Base-by-base conservation (phyloP, 805 yeast genomes). In the Pichia occidentalis region DNA sequence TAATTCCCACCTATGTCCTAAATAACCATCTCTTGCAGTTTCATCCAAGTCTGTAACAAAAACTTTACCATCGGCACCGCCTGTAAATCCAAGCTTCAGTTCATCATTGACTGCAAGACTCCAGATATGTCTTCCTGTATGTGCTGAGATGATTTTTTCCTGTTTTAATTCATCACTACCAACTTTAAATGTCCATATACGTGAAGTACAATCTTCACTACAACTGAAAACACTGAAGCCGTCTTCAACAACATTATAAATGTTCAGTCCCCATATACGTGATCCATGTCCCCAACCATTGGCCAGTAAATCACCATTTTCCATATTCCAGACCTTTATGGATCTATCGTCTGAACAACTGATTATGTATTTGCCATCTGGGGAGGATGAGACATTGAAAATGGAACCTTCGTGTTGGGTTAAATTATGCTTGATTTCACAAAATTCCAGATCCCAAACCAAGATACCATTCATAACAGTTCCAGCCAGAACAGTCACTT, bases 271-370 rank as follows among this genome's bases (percentile, higher is more conserved):
- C 98, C 98, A 92, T 28, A 92, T 88, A 54, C 98, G 73, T 0
- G 97, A 90, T 1, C 83, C 80, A 55, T 92, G 98, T 11, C 97
- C 98, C 97, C 97, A 92, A 0, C 95, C 97, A 20, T 78, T 73
- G 1, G 90, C 82, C 27, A 83, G 48, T 24, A 77, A 59, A 9
- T 60, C 49, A 1, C 94, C 90, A 1, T 72, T 53, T 6, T 51
- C 51, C 44, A 80, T 61, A 49, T 75, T 75, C 80, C 87, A 87
- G 5, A 90, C 55, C 40, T 78, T 80, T 38, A 92, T 77, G 0
- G 96, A 84, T 44, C 98, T 69, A 54, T 90, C 98, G 58, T 92
- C 97, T 0, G 97, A 90, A 56, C 98, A 92, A 34, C 90, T 78
- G 1, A 80, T 77, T 7, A 85, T 61, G 39, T 61, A 67, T 31